A percentile compares a stretch with the other conserved stretches of the same genome.
These are phyloP conservation scores for Pleodorina starrii DNA, from an alignment of 139 green algal species.

Conservation along the genomic window DNA sequence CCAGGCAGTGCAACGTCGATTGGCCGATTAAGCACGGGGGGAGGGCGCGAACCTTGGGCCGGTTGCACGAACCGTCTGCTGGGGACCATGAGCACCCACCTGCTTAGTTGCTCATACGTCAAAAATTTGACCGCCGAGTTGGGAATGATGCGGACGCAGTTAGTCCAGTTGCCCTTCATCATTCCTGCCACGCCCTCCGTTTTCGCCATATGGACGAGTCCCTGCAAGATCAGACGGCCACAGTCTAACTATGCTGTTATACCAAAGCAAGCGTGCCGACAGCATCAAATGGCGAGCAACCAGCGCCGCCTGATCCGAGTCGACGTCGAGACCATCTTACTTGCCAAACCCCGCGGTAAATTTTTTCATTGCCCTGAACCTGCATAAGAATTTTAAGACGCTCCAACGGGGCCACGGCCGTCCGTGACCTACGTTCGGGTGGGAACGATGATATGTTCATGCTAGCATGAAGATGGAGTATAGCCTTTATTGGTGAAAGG, in stretches of 20 bases:
- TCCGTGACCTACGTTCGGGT: constrained; percentile 86
- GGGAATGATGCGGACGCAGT: constrained; percentile 98
- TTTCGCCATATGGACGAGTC: constrained; percentile 86
- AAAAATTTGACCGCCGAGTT: constrained; percentile 99
- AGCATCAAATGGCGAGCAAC: not conserved
- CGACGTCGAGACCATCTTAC: constrained; percentile 55
- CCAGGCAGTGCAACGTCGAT: no score
- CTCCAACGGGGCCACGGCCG: constrained; percentile 97
- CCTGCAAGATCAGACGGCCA: constrained; percentile 62
- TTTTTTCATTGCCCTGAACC: constrained; percentile 93
- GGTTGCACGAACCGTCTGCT: no score
- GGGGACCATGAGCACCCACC: no score
- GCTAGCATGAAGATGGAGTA: not conserved
- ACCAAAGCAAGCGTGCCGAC: not conserved
- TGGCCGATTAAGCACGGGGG: no score
- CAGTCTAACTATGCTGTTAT: not conserved
- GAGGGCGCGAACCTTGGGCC: no score
- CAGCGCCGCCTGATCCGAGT: constrained; percentile 13
- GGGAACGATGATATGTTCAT: no score
- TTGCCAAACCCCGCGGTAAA: constrained; percentile 93
- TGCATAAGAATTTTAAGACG: constrained; percentile 99
- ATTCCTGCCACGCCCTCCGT: constrained; percentile 92
- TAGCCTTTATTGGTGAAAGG: no score
- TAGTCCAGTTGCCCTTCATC: constrained; percentile 98
- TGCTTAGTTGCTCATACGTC: constrained; percentile 94